Percentiles rank a stretch among this genome's conserved stretches.
Conservation (phyloP, 768 basidiomycete species). For the Boletus edulis region DNA sequence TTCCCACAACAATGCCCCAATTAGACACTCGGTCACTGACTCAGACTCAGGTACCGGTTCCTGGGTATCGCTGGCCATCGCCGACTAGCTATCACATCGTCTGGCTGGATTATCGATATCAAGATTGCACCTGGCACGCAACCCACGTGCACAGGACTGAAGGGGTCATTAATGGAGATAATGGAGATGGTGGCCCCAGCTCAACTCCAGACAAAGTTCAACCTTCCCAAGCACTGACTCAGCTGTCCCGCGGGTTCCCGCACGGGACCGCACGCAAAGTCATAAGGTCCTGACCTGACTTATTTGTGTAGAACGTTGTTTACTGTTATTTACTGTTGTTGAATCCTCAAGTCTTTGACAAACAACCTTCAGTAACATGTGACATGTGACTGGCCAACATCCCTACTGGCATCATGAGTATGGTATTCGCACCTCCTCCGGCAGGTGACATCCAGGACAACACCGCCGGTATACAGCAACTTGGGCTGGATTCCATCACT, state of each 20-base stretch:
- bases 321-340: slow-evolving; percentile 21
- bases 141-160: no score
- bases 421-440: slow-evolving; percentile 35
- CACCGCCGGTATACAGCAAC: slow-evolving; percentile 33
- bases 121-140: background rate
- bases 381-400: background rate
- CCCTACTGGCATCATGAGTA: slow-evolving; percentile 17
- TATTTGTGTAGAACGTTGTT: slow-evolving; percentile 2
- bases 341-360: slow-evolving; percentile 25
- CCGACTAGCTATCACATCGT: slow-evolving; percentile 3
- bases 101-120: slow-evolving; percentile 14
- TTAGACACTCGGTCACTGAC: slow-evolving; percentile 9
- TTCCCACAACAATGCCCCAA: slow-evolving; percentile 12
- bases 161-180: no score
- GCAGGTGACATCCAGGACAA: slow-evolving; percentile 32
- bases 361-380: slow-evolving; percentile 12
- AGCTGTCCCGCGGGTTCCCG: background rate
- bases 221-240: background rate
- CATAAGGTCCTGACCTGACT: background rate
- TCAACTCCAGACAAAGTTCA: no score
- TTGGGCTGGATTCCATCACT: slow-evolving; percentile 68
- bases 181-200: no score
- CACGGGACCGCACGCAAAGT: background rate
- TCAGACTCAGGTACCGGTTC: slow-evolving; percentile 13
- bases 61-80: slow-evolving; percentile 20